Evolutionary conservation across 2,329 filamentous ascomycete species (phyloP).

Genomic region (Simplicillium sp.): DNA sequence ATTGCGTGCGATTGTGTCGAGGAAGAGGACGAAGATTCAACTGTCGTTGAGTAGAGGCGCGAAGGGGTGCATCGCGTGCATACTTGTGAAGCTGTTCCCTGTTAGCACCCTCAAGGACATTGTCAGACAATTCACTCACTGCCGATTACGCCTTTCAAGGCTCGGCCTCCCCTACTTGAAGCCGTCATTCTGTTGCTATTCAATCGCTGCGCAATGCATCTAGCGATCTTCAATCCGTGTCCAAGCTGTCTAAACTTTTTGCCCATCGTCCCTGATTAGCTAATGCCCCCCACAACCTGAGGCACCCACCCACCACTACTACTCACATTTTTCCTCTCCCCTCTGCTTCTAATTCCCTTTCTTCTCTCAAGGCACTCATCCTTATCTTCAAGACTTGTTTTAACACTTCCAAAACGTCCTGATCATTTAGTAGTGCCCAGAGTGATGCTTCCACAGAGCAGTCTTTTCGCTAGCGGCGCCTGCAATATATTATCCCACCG

Average conservation of each 20-base stretch:
- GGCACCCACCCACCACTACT: too few species aligned
- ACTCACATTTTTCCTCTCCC: too few species aligned
- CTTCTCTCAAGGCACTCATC: constrained; percentile 57
- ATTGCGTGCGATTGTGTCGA: constrained; percentile 33
- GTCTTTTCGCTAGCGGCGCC: constrained; percentile 98
- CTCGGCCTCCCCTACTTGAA: constrained; percentile 21
- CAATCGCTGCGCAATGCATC: too few species aligned
- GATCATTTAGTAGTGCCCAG: constrained; percentile 91
- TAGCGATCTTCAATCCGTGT: constrained; percentile 26
- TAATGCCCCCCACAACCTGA: too few species aligned
- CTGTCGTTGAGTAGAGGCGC: constrained; percentile 25
- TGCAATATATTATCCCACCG: constrained; percentile 55
- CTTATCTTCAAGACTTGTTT: constrained; percentile 88
- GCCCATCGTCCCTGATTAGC: too few species aligned
- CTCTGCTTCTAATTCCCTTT: constrained; percentile 15
- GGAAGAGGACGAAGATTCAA: constrained; percentile 8
- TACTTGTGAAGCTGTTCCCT: constrained; percentile 17
- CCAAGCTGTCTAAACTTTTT: constrained; percentile 35
- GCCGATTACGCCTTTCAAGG: constrained; percentile 37
- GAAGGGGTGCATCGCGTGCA: constrained; percentile 25
- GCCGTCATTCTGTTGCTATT: constrained; percentile 1
- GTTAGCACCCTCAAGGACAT: too few species aligned
- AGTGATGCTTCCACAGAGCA: constrained; percentile 51
- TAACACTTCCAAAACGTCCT: constrained; percentile 61
- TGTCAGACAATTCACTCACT: too few species aligned